These are phyloP conservation scores for Neonectria neomacrospora DNA, from an alignment of 2,329 filamentous ascomycete species.

Conservation along the genomic window DNA sequence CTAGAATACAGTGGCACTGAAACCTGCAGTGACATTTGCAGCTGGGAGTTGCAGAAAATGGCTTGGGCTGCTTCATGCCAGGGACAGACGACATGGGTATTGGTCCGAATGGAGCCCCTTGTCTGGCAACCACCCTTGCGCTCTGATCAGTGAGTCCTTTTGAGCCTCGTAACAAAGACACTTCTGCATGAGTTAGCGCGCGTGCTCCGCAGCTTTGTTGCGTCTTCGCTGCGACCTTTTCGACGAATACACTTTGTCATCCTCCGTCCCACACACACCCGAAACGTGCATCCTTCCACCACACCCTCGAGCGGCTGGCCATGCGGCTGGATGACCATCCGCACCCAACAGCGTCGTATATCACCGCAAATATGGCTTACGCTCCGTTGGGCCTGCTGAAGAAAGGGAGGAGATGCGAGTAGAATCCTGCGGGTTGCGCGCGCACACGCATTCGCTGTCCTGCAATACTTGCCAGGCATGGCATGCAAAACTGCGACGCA, in stretches of 20 bases:
- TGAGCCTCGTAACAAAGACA: conserved; percentile 6
- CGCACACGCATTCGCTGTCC: conserved; percentile 8
- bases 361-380: conserved; percentile 13
- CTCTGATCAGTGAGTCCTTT: conserved; percentile 1
- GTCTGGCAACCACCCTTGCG: neutral
- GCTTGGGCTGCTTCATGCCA: conserved; percentile 17
- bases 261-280: neutral
- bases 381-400: neutral
- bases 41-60: conserved; percentile 11
- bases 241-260: neutral
- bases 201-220: neutral
- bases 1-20: conserved; percentile 1
- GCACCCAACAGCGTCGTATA: conserved; percentile 9
- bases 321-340: neutral
- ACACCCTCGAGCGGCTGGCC: neutral
- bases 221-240: neutral
- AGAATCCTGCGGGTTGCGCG: conserved; percentile 10
- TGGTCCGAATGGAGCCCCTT: neutral
- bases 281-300: neutral
- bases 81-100: conserved; percentile 9
- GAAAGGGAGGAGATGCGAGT: neutral
- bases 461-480: neutral
- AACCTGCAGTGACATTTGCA: conserved; percentile 4
- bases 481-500: conserved; percentile 11
- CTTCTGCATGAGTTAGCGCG: conserved; percentile 9